These are phyloP conservation scores for Gynostemma pentaphyllum DNA, from an alignment of 306 rosid species.

Conservation along the genomic window DNA sequence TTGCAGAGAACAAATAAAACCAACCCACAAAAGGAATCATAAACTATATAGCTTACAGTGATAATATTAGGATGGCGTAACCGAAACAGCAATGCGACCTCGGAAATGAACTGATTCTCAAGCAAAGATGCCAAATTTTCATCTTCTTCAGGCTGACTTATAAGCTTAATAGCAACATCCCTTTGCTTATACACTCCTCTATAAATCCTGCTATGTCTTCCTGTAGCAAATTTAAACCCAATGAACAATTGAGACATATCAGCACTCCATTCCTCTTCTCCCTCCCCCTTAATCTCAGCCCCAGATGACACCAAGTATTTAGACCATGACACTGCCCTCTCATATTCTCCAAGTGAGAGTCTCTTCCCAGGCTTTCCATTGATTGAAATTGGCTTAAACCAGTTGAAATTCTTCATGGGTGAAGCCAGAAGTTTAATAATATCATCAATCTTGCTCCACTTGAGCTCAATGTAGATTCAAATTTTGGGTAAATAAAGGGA, in stretches of 20 bases:
- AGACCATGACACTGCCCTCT: slow-evolving; percentile 91
- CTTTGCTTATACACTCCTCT: slow-evolving; percentile 68
- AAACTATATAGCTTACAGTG: slow-evolving; percentile 38
- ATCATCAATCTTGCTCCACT: slow-evolving; percentile 25
- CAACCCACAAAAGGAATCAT: neutral
- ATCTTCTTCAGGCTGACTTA: slow-evolving; percentile 86
- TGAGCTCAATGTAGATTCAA: neutral
- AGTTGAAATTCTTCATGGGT: slow-evolving; percentile 21
- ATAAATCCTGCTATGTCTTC: slow-evolving; percentile 85
- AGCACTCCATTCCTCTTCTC: slow-evolving; percentile 92
- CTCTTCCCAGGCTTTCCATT: slow-evolving; percentile 38
- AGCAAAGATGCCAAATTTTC: slow-evolving; percentile 56
- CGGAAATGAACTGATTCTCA: slow-evolving; percentile 80
- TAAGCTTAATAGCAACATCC: slow-evolving; percentile 82
- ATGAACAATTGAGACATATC: slow-evolving; percentile 78
- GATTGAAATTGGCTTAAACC: slow-evolving; percentile 44
- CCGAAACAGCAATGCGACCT: slow-evolving; percentile 63
- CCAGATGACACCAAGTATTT: slow-evolving; percentile 80
- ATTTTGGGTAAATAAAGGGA: slow-evolving; percentile 7
- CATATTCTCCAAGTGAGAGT: slow-evolving; percentile 73
- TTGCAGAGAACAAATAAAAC: neutral
- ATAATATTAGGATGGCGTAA: slow-evolving; percentile 75
- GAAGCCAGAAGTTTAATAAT: slow-evolving; percentile 19
- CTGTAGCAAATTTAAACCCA: slow-evolving; percentile 75
- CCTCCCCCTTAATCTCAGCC: slow-evolving; percentile 78